Percentiles rank a stretch among this genome's conserved stretches.
Conservation (phyloP, 305 asterid species). For the Solanum hybrid region DNA sequence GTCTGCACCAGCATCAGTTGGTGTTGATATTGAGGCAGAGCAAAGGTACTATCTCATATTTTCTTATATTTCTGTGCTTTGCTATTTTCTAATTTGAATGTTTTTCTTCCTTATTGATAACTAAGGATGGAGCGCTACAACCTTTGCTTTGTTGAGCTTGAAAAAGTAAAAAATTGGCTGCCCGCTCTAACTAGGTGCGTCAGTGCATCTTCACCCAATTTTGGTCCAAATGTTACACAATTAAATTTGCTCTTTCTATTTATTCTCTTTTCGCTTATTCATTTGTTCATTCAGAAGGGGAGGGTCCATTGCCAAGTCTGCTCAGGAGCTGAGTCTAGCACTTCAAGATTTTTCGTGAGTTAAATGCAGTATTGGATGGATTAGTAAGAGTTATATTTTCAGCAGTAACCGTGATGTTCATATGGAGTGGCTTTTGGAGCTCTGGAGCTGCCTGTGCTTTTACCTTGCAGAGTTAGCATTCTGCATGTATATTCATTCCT, state of each 20-base stretch:
- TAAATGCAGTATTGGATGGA: conserved; percentile 11
- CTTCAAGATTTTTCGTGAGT: conserved; percentile 77
- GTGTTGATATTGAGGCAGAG: conserved; percentile 97
- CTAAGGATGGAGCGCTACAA: conserved; percentile 92
- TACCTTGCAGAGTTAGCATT: conserved; percentile 15
- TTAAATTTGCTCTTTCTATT: neutral
- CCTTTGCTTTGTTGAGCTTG: conserved; percentile 82
- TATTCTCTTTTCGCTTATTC: neutral
- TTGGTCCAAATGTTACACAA: conserved; percentile 6
- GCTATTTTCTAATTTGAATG: conserved; percentile 14
- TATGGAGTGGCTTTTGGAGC: conserved; percentile 17
- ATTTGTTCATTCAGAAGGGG: conserved; percentile 57
- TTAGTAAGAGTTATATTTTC: conserved; percentile 15
- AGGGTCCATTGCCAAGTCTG: conserved; percentile 84
- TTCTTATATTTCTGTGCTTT: neutral
- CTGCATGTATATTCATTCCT: conserved; percentile 23
- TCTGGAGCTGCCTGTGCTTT: conserved; percentile 11
- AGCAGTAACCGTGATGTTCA: conserved; percentile 13
- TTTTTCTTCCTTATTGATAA: conserved; percentile 13
- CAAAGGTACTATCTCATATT: conserved; percentile 52
- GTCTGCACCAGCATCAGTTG: conserved; percentile 78
- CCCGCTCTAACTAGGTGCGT: conserved; percentile 68
- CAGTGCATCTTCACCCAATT: neutral
- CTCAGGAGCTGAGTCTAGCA: conserved; percentile 80
- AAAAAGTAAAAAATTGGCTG: conserved; percentile 62